phyloP scores from a whole-genome alignment of 2,329 filamentous ascomycete species.

The Scleromitrula shiraiana region DNA sequence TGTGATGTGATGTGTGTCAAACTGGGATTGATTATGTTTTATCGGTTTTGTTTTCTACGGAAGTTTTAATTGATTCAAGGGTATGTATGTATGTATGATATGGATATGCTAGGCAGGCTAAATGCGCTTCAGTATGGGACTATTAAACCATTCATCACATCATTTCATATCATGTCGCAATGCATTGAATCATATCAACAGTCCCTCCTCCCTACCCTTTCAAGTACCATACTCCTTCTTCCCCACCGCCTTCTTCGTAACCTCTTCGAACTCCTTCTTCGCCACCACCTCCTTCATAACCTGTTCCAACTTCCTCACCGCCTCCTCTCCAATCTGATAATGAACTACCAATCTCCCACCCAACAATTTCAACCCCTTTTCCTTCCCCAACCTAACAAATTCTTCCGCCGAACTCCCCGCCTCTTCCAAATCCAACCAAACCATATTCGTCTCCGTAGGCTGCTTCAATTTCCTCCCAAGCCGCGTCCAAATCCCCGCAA shows the following conservation, averaged over 20 bases:
- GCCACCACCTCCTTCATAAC: conserved; percentile 35
- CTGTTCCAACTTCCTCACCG: conserved; percentile 40
- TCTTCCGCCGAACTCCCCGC: conserved; percentile 44
- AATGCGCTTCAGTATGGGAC: no score
- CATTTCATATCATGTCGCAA: no score
- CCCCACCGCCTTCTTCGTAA: conserved; percentile 17
- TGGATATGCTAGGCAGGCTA: no score
- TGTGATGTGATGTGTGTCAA: no score
- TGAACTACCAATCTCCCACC: conserved; percentile 59
- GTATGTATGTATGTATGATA: no score
- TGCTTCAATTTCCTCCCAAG: conserved; percentile 52
- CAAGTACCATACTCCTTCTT: conserved; percentile 27
- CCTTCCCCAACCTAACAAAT: conserved; percentile 46
- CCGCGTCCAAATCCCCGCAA: conserved; percentile 52
- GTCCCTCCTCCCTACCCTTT: background rate
- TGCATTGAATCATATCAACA: background rate
- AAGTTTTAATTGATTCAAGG: no score
- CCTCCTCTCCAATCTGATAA: conserved; percentile 60
- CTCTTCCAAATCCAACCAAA: conserved; percentile 58
- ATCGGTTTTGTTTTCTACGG: no score
- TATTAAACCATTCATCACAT: no score
- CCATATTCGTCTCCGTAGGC: conserved; percentile 66
- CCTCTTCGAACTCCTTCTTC: conserved; percentile 11
- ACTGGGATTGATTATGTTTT: no score
- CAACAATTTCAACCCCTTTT: conserved; percentile 47